phyloP scores from a whole-genome alignment of 208 protist genomes.

The Leishmania gerbilli region DNA sequence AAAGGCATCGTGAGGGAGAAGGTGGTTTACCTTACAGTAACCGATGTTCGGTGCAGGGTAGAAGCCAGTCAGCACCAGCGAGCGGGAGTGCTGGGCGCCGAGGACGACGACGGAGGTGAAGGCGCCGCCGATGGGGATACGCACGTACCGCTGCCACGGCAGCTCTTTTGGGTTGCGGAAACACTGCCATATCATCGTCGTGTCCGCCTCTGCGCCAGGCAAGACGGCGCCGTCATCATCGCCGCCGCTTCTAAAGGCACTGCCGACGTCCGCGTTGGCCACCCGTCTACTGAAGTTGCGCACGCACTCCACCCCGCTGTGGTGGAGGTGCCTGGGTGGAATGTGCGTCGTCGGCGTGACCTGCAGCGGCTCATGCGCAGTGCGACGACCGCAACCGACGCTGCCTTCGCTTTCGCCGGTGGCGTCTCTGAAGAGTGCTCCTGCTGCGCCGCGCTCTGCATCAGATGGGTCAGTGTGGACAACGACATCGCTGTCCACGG shows the following conservation, averaged over 20 bases:
- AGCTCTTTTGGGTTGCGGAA: slow-evolving; percentile 36
- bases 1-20: slow-evolving; percentile 34
- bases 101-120: slow-evolving; percentile 47
- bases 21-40: slow-evolving; percentile 41
- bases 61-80: slow-evolving; percentile 44
- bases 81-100: slow-evolving; percentile 30
- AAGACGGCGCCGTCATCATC: background rate
- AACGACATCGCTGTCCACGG: background rate
- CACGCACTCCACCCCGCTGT: background rate
- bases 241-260: background rate
- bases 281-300: background rate
- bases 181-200: slow-evolving; percentile 13
- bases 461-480: background rate
- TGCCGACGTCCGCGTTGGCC: background rate
- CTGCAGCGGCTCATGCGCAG: background rate
- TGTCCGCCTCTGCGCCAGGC: background rate
- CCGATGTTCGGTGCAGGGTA: slow-evolving; percentile 54
- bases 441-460: background rate
- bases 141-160: slow-evolving; percentile 46
- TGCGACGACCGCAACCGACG: background rate
- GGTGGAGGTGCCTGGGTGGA: background rate
- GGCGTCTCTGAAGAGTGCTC: background rate
- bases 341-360: background rate
- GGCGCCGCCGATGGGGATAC: slow-evolving; percentile 50
- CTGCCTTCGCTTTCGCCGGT: background rate